Percentiles rank a stretch among this genome's conserved stretches.
These are phyloP conservation scores for Agaricales sp. DNA, from an alignment of 1,284 basidiomycete genomes.

Conservation along the genomic window DNA sequence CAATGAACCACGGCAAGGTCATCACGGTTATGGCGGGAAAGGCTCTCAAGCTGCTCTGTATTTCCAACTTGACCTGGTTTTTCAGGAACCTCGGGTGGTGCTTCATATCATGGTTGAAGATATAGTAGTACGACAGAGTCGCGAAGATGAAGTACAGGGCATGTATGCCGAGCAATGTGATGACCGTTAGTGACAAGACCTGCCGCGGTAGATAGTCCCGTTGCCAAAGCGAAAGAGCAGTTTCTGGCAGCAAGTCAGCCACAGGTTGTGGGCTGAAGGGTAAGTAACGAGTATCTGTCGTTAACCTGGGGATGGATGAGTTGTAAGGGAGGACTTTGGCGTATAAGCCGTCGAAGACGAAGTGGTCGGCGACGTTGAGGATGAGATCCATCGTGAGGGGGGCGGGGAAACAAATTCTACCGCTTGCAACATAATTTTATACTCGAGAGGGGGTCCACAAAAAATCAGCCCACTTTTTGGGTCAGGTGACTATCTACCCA, in stretches of 20 bases:
- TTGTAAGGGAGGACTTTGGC: conserved; percentile 61
- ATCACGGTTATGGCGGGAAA: conserved; percentile 77
- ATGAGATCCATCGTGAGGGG: conserved; percentile 68
- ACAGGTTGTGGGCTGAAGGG: conserved; percentile 20
- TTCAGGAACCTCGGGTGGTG: conserved; percentile 89
- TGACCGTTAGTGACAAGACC: conserved; percentile 56
- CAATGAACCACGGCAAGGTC: conserved; percentile 91
- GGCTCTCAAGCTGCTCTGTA: conserved; percentile 63
- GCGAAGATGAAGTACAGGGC: conserved; percentile 85
- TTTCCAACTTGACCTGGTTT: conserved; percentile 81
- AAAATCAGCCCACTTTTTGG: not conserved
- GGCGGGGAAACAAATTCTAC: not conserved
- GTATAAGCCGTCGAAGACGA: conserved; percentile 72
- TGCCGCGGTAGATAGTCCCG: conserved; percentile 78
- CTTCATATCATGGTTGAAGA: conserved; percentile 98
- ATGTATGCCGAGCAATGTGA: conserved; percentile 79
- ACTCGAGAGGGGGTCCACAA: no score
- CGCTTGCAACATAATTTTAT: no score
- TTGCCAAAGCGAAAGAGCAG: conserved; percentile 59
- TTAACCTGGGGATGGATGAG: conserved; percentile 46
- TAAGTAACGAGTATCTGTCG: conserved; percentile 20
- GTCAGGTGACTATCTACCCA: no score
- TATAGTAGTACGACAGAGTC: conserved; percentile 69
- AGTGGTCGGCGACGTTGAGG: conserved; percentile 63
- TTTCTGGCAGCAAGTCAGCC: conserved; percentile 14